Base-by-base conservation (phyloP, 2,329 filamentous ascomycete genomes). In the Ascochyta pisi region DNA sequence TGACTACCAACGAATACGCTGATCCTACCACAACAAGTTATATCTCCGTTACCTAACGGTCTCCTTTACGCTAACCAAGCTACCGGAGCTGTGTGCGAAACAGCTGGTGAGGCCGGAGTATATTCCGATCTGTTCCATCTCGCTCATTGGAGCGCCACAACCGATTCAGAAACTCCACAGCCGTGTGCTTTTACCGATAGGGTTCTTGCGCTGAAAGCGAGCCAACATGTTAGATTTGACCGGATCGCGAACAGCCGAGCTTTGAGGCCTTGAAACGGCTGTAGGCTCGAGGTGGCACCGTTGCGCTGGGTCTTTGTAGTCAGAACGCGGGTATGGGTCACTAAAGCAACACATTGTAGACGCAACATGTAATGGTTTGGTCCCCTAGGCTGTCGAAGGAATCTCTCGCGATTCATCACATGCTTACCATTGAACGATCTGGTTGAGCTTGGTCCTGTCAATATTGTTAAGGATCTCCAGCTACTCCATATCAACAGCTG, bases 21-120 rank as follows among this genome's bases (percentile, higher is more conserved):
- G 53, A 56, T 56, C 53, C 19, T 50, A 12, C 53, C 49, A 26
- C n/a, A 43, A 50, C 35, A 50, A 50, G 53, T 19, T 38, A 47
- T 39, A 50, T 24, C 41, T 50, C 53, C 47, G 53, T 35, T 33
- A 37, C 31, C 47, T 46, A 50, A 55, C 37, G 35, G 27, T 42
- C 19, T 13, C 24, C 29, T 42, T 33, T 26, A 47, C 31, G 38
- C 53, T 50, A 56, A 42, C 5, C 29, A 7, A 40, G n/a, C 35
- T 15, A 38, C 31, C 12, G 37, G 35, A 46, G 38, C 23, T 35
- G 26, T 41, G 42, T 19, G 24, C 50, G 53, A 56, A 56, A 56
- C 53, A 46, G 37, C 23, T 50, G 47, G 24, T 47, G 47, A 46
- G 24, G 37, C 46, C 52, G 52, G 53, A 56, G 53, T 56, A 33